Evolutionary conservation across 2,329 filamentous ascomycete genomes (phyloP), one percentile per base, ranked within the genome.

Genomic region (Teratosphaeria destructans): DNA sequence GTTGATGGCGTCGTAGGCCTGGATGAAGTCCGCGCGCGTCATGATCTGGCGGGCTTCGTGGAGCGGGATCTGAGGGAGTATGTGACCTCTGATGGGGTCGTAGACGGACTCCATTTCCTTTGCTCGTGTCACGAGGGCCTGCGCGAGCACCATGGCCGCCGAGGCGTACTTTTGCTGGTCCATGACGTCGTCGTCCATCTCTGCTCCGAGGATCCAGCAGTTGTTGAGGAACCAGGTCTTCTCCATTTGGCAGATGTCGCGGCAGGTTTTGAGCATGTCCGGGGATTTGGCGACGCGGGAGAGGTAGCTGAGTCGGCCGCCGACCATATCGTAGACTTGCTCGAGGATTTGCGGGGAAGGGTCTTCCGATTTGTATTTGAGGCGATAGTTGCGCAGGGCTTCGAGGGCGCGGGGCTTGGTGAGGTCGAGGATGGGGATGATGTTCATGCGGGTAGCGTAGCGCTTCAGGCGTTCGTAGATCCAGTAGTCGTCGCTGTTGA

Each of bases 401-500:
- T 79, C 77, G 62, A 95, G 82, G 3, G 94, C 92, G 67, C 88
- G 85, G 11, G 78, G 73, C 72, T 92, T 96, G 57, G 88, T 84
- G 6, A 99, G 78, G 73, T 99, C 94, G 4, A 83, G 81, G 52
- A 99, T 86, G 8, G 90, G 85, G 43, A 95, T 86, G 4, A 99
- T 88, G 70, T 96, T 92, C 90, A 99, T 95, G 54, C 94, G 85
- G 1, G 92, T 96, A 3, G 91, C 90, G 61, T 96, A 87, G 72
- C 90, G 87, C 78, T 96, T 96, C 57, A 99, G 78, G 14, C 92
- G 84, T 73, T 99, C 94, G 69, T 96, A 97, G 0, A 99, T 89
- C 94, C 94, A 99, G 75, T 96, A 99, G 72, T 97, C 94, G 74
- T 99, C 94, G 58, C 86, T 92, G 75, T 96, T 97, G 77, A 99